Evolutionary conservation across 768 basidiomycete species (phyloP), one percentile per base, ranked within the genome.

Genomic region (Lactarius sp.): DNA sequence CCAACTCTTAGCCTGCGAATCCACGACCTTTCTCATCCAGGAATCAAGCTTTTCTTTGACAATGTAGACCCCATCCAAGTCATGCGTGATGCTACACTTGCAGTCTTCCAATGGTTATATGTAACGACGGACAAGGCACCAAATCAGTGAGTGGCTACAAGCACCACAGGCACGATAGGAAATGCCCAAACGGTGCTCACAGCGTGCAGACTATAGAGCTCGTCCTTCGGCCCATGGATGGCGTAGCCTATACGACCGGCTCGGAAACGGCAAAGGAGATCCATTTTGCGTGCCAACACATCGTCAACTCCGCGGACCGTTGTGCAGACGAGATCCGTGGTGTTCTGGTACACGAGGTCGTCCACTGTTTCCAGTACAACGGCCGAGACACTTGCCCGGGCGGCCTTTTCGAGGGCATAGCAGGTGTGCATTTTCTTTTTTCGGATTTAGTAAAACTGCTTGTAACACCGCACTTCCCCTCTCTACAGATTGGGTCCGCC

Each of bases 331-430:
- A 92, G 74, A 85, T 91, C 54, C 66, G 75, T 47, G 90, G 90
- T 4, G 88, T 91, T 3, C 76, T 92, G 3, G 76, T 81, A 41
- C 90, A 89, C 71, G 88, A 92, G 74, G 80, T 87, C 70, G 89
- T 90, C 6, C 90, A 92, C 66, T 91, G 87, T 70, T 92, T 80
- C 71, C 90, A 92, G 70, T 82, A 84, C 73, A 79, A 88, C 68
- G 87, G 80, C 1, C 70, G 75, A 27, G 84, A 77, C 31, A 81
- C 79, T 49, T 85, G 82, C 67, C 87, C 88, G 0, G 80, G 82
- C 1, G 90, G 90, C 2, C 75, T 93, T 52, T 83, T 90, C 65
- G 90, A 93, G 70, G 90, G 90, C 20, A 79, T 93, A 33, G 90
- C 90, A 72, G 89, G 89, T 87, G 62, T 49, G 77, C 65, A 16